Evolutionary conservation across 805 yeast genomes (phyloP).

Genomic region (Huiozyma naganishii): DNA sequence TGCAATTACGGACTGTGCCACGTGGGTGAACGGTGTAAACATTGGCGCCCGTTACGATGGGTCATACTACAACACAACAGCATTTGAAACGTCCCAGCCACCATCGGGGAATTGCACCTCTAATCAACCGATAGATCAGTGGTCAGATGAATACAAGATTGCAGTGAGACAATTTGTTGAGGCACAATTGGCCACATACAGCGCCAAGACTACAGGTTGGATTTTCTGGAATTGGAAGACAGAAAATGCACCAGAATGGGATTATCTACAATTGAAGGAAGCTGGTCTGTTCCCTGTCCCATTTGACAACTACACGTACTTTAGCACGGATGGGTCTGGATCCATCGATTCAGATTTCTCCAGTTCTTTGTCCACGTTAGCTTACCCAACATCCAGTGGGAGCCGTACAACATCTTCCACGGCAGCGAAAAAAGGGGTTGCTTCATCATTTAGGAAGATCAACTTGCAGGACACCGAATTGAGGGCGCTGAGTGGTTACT

Average conservation of each 20-base stretch:
- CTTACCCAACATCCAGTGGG: conserved; percentile 3
- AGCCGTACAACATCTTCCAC: not conserved
- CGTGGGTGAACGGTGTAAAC: conserved; percentile 60
- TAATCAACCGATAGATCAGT: conserved; percentile 28
- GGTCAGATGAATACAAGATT: conserved; percentile 33
- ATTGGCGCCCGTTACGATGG: conserved; percentile 56
- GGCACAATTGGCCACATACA: conserved; percentile 47
- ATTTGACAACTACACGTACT: conserved; percentile 41
- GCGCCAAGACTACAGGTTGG: conserved; percentile 43
- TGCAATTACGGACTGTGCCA: conserved; percentile 60
- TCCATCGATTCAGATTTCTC: conserved; percentile 8
- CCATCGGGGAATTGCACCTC: conserved; percentile 35
- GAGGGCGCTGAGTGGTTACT: too few species aligned
- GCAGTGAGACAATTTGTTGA: conserved; percentile 47
- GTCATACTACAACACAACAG: conserved; percentile 26
- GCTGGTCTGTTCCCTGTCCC: conserved; percentile 54
- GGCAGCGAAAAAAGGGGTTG: not conserved
- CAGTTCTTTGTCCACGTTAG: conserved; percentile 9
- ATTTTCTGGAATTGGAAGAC: conserved; percentile 67
- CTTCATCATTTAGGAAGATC: too few species aligned
- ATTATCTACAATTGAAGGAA: conserved; percentile 39
- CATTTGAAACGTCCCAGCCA: conserved; percentile 6
- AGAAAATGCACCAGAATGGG: conserved; percentile 60
- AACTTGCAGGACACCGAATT: too few species aligned
- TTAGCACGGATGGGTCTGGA: conserved; percentile 20